Conservation (phyloP, 2,329 filamentous ascomycete species). For the Diaporthe nobilis region DNA sequence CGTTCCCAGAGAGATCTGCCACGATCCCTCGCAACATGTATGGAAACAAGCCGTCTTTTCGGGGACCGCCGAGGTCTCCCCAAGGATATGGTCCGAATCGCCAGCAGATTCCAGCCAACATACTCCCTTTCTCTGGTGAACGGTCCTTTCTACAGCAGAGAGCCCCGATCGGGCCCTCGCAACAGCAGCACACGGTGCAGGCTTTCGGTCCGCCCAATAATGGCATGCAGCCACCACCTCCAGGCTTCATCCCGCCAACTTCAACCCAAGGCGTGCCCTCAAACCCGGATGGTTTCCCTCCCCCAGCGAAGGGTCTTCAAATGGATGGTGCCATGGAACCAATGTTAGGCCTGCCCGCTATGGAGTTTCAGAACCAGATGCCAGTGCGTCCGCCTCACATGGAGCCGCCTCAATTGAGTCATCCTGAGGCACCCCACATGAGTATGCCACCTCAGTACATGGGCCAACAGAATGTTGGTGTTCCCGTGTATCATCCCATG, state of each 20-base stretch:
- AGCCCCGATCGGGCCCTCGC: neutral
- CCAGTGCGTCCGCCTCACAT: slow-evolving; percentile 1
- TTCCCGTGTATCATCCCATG: slow-evolving; percentile 33
- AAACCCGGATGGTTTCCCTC: neutral
- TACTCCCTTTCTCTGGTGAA: neutral
- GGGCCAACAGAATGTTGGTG: slow-evolving; percentile 3
- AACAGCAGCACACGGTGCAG: slow-evolving; percentile 26
- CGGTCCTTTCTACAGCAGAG: slow-evolving; percentile 4
- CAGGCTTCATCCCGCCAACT: slow-evolving; percentile 4
- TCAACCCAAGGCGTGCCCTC: slow-evolving; percentile 2
- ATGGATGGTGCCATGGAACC: neutral
- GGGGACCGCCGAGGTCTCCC: neutral
- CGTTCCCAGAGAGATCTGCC: neutral
- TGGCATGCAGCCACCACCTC: slow-evolving; percentile 20
- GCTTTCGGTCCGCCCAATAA: neutral
- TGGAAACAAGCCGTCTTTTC: slow-evolving; percentile 6
- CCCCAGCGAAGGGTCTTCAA: neutral
- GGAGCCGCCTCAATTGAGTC: slow-evolving; percentile 8
- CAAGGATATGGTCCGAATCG: neutral
- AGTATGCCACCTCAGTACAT: slow-evolving; percentile 1
- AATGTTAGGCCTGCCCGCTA: neutral
- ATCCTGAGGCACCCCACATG: slow-evolving; percentile 12
- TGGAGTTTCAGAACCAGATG: slow-evolving; percentile 31
- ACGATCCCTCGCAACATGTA: neutral
- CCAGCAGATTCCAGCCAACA: neutral